Evolutionary conservation across 2,329 filamentous ascomycete species (phyloP).

Genomic region (Bipolaris oryzae): DNA sequence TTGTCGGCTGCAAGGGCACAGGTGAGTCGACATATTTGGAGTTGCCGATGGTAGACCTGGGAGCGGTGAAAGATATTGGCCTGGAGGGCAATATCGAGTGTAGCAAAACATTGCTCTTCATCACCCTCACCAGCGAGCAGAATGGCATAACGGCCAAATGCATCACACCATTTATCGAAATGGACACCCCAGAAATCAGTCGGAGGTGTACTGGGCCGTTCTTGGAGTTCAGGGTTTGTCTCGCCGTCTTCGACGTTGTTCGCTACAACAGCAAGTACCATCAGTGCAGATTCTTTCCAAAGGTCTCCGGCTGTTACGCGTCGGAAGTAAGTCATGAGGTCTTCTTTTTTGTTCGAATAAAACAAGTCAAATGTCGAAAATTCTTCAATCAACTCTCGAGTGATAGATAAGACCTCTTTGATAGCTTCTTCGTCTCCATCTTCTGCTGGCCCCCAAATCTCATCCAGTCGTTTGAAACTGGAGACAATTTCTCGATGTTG

Average conservation of each 20-base stretch:
- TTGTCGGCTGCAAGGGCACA: conserved; percentile 85
- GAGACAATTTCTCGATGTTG: conserved; percentile 49
- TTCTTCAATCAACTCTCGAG: conserved; percentile 63
- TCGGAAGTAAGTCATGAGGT: conserved; percentile 45
- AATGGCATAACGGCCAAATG: conserved; percentile 88
- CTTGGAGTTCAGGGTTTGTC: conserved; percentile 34
- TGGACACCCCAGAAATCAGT: conserved; percentile 74
- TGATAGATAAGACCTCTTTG: conserved; percentile 64
- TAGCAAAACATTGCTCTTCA: conserved; percentile 75
- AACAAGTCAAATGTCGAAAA: conserved; percentile 66
- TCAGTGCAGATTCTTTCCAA: conserved; percentile 44
- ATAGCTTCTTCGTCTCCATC: conserved; percentile 57
- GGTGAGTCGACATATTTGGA: conserved; percentile 79
- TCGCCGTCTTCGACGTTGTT: conserved; percentile 44
- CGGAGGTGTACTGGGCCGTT: conserved; percentile 48
- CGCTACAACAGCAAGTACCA: conserved; percentile 43
- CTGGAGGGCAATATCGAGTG: conserved; percentile 77
- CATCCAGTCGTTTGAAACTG: conserved; percentile 54
- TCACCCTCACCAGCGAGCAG: conserved; percentile 72
- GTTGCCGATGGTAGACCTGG: conserved; percentile 69
- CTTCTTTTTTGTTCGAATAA: conserved; percentile 58
- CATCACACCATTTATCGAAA: conserved; percentile 84
- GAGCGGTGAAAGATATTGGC: conserved; percentile 82
- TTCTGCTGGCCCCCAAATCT: conserved; percentile 51
- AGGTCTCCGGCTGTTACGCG: conserved; percentile 39